Evolutionary conservation across 2,329 filamentous ascomycete species (phyloP).

Genomic region (Pseudogymnoascus pannorum): DNA sequence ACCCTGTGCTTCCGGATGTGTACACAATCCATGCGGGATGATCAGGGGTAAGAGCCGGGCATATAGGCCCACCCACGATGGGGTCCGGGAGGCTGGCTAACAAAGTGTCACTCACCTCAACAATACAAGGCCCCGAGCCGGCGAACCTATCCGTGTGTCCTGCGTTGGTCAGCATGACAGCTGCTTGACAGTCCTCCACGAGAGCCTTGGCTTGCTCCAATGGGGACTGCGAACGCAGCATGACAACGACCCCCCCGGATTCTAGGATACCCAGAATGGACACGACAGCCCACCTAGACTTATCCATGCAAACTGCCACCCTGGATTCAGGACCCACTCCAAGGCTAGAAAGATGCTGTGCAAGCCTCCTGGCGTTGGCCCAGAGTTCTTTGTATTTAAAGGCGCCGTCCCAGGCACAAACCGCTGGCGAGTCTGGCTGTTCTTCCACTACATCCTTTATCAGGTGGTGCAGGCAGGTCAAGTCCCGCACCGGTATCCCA

Average conservation of each 20-base stretch:
- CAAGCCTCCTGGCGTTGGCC: neutral
- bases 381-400: neutral
- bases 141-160: neutral
- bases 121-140: neutral
- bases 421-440: conserved; percentile 13
- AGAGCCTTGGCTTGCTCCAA: conserved; percentile 16
- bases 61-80: neutral
- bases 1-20: conserved; percentile 18
- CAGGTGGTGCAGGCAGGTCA: conserved; percentile 14
- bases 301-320: conserved; percentile 15
- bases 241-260: conserved; percentile 20
- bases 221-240: conserved; percentile 10
- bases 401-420: conserved; percentile 14
- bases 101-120: neutral
- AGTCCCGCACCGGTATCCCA: neutral
- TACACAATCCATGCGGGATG: conserved; percentile 13
- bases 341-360: neutral
- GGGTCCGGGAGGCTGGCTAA: neutral
- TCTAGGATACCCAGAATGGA: conserved; percentile 18
- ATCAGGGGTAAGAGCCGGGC: neutral
- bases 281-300: conserved; percentile 19
- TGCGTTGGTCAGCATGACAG: neutral
- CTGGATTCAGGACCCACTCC: conserved; percentile 11
- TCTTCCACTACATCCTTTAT: conserved; percentile 5
- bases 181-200: neutral